phyloP scores from a whole-genome alignment of 805 yeast genomes.

The Barnettozyma wickerhamii region DNA sequence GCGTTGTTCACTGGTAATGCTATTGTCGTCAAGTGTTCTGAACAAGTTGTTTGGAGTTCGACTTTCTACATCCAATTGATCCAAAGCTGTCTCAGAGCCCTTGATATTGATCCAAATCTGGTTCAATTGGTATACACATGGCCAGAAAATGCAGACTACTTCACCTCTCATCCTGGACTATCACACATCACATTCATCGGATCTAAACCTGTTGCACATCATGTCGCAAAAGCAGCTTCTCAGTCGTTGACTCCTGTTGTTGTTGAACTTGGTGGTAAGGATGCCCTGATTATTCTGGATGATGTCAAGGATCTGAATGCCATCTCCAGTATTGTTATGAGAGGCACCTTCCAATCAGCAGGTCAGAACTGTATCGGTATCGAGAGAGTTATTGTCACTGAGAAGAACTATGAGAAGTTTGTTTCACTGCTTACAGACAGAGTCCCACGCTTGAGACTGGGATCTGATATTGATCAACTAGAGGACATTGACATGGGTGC shows the following conservation, averaged over 20 bases:
- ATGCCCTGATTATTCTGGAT: constrained; percentile 82
- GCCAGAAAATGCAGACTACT: constrained; percentile 83
- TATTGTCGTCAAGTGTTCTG: constrained; percentile 89
- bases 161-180: constrained; percentile 78
- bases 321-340: constrained; percentile 75
- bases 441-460: constrained; percentile 62
- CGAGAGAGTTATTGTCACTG: constrained; percentile 85
- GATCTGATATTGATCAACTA: constrained; percentile 88
- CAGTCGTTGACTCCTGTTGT: constrained; percentile 90
- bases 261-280: constrained; percentile 96
- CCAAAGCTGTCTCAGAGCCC: constrained; percentile 62
- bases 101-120: constrained; percentile 74
- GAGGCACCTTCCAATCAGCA: constrained; percentile 95
- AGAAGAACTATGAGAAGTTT: constrained; percentile 59
- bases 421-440: constrained; percentile 53
- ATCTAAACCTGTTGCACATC: constrained; percentile 90
- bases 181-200: constrained; percentile 94
- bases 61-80: constrained; percentile 70
- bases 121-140: constrained; percentile 87
- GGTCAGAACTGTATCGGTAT: constrained; percentile 99
- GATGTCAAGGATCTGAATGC: constrained; percentile 56
- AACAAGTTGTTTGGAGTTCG: constrained; percentile 94
- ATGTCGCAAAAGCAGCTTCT: constrained; percentile 79
- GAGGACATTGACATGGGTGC: constrained; percentile 97
- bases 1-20: constrained; percentile 89